phyloP scores from a whole-genome alignment of 164 flowering plant species.

The Aristolochia californica region DNA sequence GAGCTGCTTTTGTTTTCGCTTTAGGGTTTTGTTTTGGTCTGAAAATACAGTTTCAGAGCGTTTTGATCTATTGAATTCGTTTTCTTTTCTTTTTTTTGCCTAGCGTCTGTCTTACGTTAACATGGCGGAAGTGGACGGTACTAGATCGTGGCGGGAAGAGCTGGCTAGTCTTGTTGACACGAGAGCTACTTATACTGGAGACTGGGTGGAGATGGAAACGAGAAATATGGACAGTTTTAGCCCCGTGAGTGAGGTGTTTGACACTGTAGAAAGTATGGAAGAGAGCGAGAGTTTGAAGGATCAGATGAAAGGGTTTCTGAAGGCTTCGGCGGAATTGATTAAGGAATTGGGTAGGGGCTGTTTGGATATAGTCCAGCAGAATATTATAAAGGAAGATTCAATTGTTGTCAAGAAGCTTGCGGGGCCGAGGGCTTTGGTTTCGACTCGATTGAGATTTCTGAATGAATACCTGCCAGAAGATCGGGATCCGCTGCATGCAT shows the following conservation, averaged over 20 bases:
- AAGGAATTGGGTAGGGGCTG: constrained; percentile 70
- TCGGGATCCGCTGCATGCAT: constrained; percentile 68
- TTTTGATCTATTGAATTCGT: not conserved
- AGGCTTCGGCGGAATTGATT: constrained; percentile 66
- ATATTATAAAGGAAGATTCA: constrained; percentile 53
- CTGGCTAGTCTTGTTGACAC: constrained; percentile 48
- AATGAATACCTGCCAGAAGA: constrained; percentile 91
- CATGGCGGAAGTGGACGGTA: constrained; percentile 5
- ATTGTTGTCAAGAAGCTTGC: constrained; percentile 41
- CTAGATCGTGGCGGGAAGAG: constrained; percentile 56
- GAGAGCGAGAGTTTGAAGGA: constrained; percentile 52
- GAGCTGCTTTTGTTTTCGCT: no score
- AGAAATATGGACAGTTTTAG: no score
- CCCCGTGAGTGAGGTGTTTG: constrained; percentile 1
- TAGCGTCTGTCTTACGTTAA: no score
- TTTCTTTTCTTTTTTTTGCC: not conserved
- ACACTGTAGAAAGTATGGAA: not conserved
- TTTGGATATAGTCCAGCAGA: constrained; percentile 63
- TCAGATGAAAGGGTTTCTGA: constrained; percentile 58
- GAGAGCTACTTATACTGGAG: constrained; percentile 27
- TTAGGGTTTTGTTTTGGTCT: not conserved
- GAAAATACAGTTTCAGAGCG: not conserved
- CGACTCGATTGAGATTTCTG: constrained; percentile 41
- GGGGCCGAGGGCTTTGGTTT: constrained; percentile 39
- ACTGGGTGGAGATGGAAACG: constrained; percentile 13